phyloP scores from a whole-genome alignment of 305 asterid genomes.

The Stenogyne calaminthoides region DNA sequence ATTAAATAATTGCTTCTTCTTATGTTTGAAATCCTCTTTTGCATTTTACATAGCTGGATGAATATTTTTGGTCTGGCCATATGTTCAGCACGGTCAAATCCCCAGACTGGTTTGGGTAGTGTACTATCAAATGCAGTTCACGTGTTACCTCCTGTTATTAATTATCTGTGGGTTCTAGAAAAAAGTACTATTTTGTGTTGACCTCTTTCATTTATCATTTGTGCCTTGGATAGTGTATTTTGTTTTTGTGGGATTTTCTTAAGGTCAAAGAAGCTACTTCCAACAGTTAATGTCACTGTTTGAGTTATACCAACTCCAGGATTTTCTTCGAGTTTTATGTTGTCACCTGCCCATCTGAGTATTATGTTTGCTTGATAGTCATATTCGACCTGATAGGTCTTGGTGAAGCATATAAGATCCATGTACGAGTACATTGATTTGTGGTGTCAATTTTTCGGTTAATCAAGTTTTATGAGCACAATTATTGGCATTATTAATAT shows the following conservation, averaged over 20 bases:
- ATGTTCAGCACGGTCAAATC: constrained; percentile 1
- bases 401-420: constrained; percentile 12
- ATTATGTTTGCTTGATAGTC: constrained; percentile 17
- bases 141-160: background rate
- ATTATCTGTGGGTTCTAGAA: background rate
- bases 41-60: constrained; percentile 1
- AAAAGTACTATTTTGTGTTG: background rate
- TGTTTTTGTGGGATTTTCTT: background rate
- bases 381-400: constrained; percentile 19
- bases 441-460: constrained; percentile 14
- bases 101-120: background rate
- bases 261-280: background rate
- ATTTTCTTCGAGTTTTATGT: constrained; percentile 9
- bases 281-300: background rate
- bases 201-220: background rate
- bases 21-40: background rate
- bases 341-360: constrained; percentile 8
- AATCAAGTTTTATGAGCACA: constrained; percentile 2
- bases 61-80: constrained; percentile 15
- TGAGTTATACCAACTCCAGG: background rate
- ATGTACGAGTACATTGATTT: background rate
- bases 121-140: background rate
- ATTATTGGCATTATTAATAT: constrained; percentile 12
- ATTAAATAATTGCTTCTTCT: constrained; percentile 12
- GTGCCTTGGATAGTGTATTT: background rate